Base-by-base conservation (phyloP, 2,329 filamentous ascomycete species). In the Botrytis fabae region DNA sequence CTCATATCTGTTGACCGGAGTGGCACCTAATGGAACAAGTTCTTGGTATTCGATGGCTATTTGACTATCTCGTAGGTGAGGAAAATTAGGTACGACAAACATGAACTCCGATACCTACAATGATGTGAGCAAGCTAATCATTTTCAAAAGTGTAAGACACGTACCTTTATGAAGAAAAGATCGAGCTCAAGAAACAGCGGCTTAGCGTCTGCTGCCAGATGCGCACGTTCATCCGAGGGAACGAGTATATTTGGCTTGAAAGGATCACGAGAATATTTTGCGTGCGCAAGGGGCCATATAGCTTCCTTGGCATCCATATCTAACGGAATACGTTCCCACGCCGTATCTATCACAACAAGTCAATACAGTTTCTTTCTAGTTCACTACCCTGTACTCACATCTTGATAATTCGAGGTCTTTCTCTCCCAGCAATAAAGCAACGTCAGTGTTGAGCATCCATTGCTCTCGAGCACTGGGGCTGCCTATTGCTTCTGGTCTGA, bases 101-200 rank as follows among this genome's bases (percentile, higher is more conserved):
- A 92, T 85, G 73, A 91, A 84, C 76, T 92, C 90, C 44, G 88
- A 89, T 70, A 88, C 83, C 88, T 90, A 75, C 2, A 60, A 18
- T 46, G 10, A 10, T 57, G 51, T 78, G 32, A 77, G 75, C 28
- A 72, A 40, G 22, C 16, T 32, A 42, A 22, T n/a, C 25, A 22
- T 42, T 22, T 2, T 7, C 40, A 69, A 25, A 40, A 28, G 9
- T 46, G 38, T 42, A 42, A 7, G 32, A 4, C 7, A 44, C 51
- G 12, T 81, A 91, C 88, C 84, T 90, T 91, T 75, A 92, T 86
- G 77, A 91, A 91, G 79, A 91, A 92, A 85, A 91, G 85, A 76
- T 91, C 87, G 78, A 87, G 86, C 28, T 85, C 84, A 74, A 85
- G 64, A 61, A 73, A 73, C 44, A 70, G 54, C 10, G 44, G 38